Evolutionary conservation across 176 grass and related monocot genomes (phyloP), one percentile per base, ranked within the genome.

Genomic region (Triticum turgidum): DNA sequence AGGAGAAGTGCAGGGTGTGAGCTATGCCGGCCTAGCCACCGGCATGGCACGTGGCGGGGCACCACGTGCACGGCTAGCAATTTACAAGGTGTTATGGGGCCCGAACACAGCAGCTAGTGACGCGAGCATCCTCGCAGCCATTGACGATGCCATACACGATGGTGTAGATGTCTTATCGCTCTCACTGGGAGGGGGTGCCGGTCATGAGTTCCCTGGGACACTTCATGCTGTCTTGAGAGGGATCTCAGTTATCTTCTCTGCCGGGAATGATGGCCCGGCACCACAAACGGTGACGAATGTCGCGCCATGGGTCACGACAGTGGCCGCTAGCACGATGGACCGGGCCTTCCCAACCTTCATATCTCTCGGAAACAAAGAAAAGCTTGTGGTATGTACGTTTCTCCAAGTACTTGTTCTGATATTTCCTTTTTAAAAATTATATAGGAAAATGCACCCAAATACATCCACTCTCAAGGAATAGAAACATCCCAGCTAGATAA

Each of bases 41-140:
- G 72, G 72, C 38, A 27, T 14, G n/a, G 42, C 12, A 1, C 41
- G 71, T 21, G 41, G 71, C 2, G n/a, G 38, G 1, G 71, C 41
- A 1, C 71, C 41, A 0, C 71, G 41, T 3, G 71, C 71, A n/a
- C 71, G 71, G n/a, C n/a, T 49, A 25, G 41, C 39, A 5, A 13
- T 75, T 1, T 75, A 75, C 72, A 75, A 75, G 41, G 72, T 12
- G 1, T 49, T 39, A n/a, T 73, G 38, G 70, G 70, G 11, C 11
- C 5, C 21, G 11, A 0, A 3, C 1, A 18, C 6, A 9, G 2
- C 7, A 32, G 0, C n/a, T 2, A 5, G 45, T 15, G 22, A 4
- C 5, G 5, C 42, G 4, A 2, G 11, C 11, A n/a, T 75, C 41
- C 10, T 75, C 7, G 11, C 38, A 49, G 38, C 37, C 72, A 59